Base-by-base conservation (phyloP, 2,329 filamentous ascomycete genomes). In the Bertia moriformis region DNA sequence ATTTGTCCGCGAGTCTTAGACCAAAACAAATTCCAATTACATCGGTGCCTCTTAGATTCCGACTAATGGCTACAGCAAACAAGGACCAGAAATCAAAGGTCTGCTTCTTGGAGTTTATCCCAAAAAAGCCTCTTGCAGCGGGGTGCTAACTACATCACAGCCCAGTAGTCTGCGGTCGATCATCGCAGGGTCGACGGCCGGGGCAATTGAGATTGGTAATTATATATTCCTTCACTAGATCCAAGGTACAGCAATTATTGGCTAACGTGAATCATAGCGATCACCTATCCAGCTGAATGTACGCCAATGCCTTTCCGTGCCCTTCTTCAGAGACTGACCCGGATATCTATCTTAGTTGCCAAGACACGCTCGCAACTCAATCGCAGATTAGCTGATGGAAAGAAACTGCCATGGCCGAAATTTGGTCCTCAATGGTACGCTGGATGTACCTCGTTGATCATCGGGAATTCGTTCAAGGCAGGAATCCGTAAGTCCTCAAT, bases 211-310 rank as follows among this genome's bases (percentile, higher is more conserved):
- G 63, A 96, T 96, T 58, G 77, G 83, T 88, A 66, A 49, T 7
- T 37, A 1, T 24, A 7, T 24, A 32, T 29, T 37, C 22, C 30
- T n/a, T n/a, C n/a, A n/a, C n/a, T n/a, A n/a, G n/a, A n/a, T n/a
- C n/a, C n/a, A n/a, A n/a, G n/a, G n/a, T n/a, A n/a, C n/a, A n/a
- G 37, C 41, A 19, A 2, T 33, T 24, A 4, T 39, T 41, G 27
- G 49, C 54, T 56, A 44, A 57, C 51, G 7, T 14, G 33, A 20
- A 29, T n/a, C 38, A 18, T 45, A 69, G 66, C 87, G 44, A 93
- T 94, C 50, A 94, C 88, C 46, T 95, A 94, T 60, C 88, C 88
- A 41, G 87, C 87, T 52, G 88, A 95, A 61, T 94, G 83, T 87
- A 75, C 49, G 71, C 4, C 18, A 18, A 41, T 40, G 14, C n/a